These are phyloP conservation scores for Boletus semigastroideus DNA, from an alignment of 1,284 basidiomycete genomes.

Conservation along the genomic window DNA sequence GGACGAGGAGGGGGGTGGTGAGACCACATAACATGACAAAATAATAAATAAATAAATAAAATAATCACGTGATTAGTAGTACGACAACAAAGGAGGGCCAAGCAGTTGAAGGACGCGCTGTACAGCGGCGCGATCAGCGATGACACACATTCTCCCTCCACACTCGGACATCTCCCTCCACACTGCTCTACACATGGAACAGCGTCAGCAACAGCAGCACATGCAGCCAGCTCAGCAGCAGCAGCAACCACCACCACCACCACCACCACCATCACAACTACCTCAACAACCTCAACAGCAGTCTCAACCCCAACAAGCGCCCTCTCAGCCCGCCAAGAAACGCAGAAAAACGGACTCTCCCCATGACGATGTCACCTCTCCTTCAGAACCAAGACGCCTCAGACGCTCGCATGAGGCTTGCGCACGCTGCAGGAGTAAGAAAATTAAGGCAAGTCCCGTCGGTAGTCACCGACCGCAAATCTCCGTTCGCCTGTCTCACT, in stretches of 20 bases:
- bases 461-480: slow-evolving; percentile 82
- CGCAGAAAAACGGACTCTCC: slow-evolving; percentile 53
- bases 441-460: slow-evolving; percentile 90
- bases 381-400: slow-evolving; percentile 72
- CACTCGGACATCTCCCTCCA: slow-evolving; percentile 54
- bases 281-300: slow-evolving; percentile 33
- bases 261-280: slow-evolving; percentile 39
- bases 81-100: slow-evolving; percentile 18
- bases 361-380: slow-evolving; percentile 50
- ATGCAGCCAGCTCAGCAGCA: slow-evolving; percentile 35
- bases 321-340: slow-evolving; percentile 50
- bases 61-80: slow-evolving; percentile 19
- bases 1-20: not conserved
- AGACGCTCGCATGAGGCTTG: slow-evolving; percentile 85
- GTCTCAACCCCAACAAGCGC: slow-evolving; percentile 35
- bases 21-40: not conserved
- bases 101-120: slow-evolving; percentile 3
- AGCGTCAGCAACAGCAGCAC: slow-evolving; percentile 45
- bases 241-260: slow-evolving; percentile 38
- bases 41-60: not conserved
- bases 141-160: slow-evolving; percentile 48
- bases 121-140: slow-evolving; percentile 27
- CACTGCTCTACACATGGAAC: slow-evolving; percentile 65
- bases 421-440: slow-evolving; percentile 85
- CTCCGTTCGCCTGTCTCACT: slow-evolving; percentile 47